Base-by-base conservation (phyloP, 306 rosid genomes). In the Senna siamea region DNA sequence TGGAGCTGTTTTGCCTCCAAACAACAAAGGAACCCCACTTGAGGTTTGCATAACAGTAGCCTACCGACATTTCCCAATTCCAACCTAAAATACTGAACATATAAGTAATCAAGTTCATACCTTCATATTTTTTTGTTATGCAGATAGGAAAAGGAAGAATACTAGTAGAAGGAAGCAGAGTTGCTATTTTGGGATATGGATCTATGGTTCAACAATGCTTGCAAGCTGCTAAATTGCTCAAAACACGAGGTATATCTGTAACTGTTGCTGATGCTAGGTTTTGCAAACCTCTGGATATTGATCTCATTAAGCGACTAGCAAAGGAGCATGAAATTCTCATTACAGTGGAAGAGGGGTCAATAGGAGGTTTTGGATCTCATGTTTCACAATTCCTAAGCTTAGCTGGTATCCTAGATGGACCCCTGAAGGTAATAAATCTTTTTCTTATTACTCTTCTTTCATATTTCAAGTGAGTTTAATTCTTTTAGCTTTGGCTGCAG, bases 361-460 rank as follows among this genome's bases (percentile, higher is more conserved):
- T 89, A 10, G 97, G 97, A 72, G 97, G 97, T 41, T 91, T 91
- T 70, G 97, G 94, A 15, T 91, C 94, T 53, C 97, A 91, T 57
- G 97, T 89, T 38, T 85, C 89, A 61, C 83, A 89, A 32, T 89
- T 68, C 87, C 83, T 87, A 56, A 70, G 88, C 84, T 77, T 87
- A 64, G 68, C 77, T 23, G 87, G 92, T 43, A 62, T 85, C 72
- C 79, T 89, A 22, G 97, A 91, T 73, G 88, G 88, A 53, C 82
- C 82, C 13, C 77, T 87, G 52, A 89, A 91, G 93, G 97, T 89
- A 86, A 70, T 34, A n/a, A 60, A 40, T 20, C 79, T 34, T 54
- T 66, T 15, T 75, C 51, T 35, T 35, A 5, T 35, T 28, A 51
- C 17, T 46, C 22, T 37, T 26, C 43, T 61, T 54, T 38, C 44